Evolutionary conservation across 1,139 yeast genomes (phyloP).

Genomic region (Kluyveromyces marxianus): DNA sequence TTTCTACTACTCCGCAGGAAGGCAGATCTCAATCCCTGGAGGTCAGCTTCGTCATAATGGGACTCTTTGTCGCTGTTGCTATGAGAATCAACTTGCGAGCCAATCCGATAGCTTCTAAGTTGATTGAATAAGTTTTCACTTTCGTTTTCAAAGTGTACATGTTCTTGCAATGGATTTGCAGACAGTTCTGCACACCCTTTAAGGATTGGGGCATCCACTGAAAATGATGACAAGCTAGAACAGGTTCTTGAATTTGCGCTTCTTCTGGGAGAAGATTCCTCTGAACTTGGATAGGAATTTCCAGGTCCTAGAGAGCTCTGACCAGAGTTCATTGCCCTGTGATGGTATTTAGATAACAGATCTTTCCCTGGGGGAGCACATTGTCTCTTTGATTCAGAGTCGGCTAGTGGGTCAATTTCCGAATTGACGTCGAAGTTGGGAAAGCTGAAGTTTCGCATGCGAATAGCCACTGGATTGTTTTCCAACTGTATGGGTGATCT

Average conservation of each 20-base stretch:
- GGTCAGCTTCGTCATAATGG: background rate
- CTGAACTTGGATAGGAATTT: slow-evolving; percentile 1
- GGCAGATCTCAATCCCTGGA: background rate
- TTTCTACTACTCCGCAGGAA: slow-evolving; percentile 1
- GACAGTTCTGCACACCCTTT: background rate
- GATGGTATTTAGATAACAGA: too few species aligned
- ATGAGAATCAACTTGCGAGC: background rate
- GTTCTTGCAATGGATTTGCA: background rate
- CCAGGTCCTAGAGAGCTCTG: background rate
- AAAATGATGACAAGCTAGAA: background rate
- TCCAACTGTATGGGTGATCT: background rate
- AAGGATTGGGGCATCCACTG: background rate
- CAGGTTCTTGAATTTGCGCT: background rate
- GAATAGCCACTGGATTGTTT: slow-evolving; percentile 4
- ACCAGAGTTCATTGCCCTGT: too few species aligned
- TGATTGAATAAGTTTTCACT: slow-evolving; percentile 5
- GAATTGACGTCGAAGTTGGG: slow-evolving; percentile 1
- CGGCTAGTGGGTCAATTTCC: background rate
- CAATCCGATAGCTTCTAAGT: background rate
- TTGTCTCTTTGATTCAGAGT: background rate
- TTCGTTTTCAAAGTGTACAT: background rate
- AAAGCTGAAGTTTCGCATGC: slow-evolving; percentile 9
- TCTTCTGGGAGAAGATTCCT: slow-evolving; percentile 1
- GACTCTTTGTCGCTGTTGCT: background rate
- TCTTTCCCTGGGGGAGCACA: too few species aligned